These are phyloP conservation scores for Quambalaria eucalypti DNA, from an alignment of 1,284 basidiomycete species.

Conservation along the genomic window DNA sequence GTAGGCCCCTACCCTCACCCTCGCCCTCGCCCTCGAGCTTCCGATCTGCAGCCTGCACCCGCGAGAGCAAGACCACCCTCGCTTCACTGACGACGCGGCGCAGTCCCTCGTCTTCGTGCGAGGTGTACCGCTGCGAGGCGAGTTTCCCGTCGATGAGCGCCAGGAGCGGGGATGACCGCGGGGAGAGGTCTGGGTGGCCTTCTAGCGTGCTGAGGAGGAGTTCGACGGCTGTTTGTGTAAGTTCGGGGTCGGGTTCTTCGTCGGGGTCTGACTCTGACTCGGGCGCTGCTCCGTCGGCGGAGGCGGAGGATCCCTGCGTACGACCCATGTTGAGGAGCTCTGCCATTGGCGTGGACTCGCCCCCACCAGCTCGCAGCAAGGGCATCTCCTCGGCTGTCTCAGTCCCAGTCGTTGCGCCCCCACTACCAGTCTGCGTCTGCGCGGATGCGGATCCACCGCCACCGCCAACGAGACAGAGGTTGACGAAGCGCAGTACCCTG, in stretches of 20 bases:
- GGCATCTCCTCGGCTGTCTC: conserved; percentile 1
- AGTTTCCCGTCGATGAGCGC: conserved; percentile 28
- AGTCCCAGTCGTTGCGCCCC: conserved; percentile 13
- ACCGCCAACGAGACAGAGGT: conserved; percentile 22
- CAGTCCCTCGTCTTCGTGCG: conserved; percentile 36
- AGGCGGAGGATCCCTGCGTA: not conserved
- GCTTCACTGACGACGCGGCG: conserved; percentile 64
- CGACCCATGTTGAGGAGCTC: not conserved
- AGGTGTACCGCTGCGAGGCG: conserved; percentile 18
- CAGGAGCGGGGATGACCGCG: conserved; percentile 23
- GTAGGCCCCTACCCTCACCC: not conserved
- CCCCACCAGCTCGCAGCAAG: not conserved
- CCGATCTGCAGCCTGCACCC: conserved; percentile 22
- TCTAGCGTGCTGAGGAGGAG: conserved; percentile 40
- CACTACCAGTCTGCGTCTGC: not conserved
- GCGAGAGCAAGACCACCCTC: conserved; percentile 68
- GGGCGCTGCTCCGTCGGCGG: conserved; percentile 1
- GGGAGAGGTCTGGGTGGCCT: conserved; percentile 16
- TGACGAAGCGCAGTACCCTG: conserved; percentile 32
- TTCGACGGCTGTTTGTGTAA: conserved; percentile 9
- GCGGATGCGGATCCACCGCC: conserved; percentile 2
- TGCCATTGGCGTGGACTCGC: not conserved
- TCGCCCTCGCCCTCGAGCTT: not conserved
- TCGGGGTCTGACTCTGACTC: conserved; percentile 8
- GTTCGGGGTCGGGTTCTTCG: conserved; percentile 29